Evolutionary conservation across 805 yeast species (phyloP).

Genomic region (Cyberlindnera bimundalis): DNA sequence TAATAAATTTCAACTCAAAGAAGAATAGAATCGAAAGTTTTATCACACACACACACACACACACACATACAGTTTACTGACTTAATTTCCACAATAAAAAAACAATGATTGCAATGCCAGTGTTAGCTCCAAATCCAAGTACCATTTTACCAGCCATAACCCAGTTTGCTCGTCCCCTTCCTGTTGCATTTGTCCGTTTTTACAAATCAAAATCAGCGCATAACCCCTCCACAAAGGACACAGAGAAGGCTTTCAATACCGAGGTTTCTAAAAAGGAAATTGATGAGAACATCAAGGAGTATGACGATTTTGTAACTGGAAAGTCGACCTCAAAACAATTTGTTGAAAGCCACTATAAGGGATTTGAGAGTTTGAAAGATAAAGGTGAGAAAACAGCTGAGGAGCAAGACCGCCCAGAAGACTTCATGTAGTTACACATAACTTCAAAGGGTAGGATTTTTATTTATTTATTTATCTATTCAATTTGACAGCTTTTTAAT

Average conservation of each 20-base stretch:
- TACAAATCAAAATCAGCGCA: conserved; percentile 7
- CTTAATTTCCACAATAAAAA: neutral
- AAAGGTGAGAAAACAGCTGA: conserved; percentile 23
- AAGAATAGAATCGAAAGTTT: too few relatives aligned
- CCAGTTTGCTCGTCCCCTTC: neutral
- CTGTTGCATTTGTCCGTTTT: neutral
- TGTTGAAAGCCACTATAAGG: conserved; percentile 13
- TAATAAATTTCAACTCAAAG: too few relatives aligned
- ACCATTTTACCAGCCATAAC: neutral
- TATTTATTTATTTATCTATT: too few relatives aligned
- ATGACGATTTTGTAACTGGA: conserved; percentile 11
- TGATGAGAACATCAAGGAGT: conserved; percentile 7
- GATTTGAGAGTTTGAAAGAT: conserved; percentile 20
- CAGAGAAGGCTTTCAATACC: conserved; percentile 17
- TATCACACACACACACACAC: too few relatives aligned
- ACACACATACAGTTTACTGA: too few relatives aligned
- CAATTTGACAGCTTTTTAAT: too few relatives aligned
- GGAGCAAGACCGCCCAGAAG: conserved; percentile 28
- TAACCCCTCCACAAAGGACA: neutral
- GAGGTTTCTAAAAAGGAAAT: conserved; percentile 16
- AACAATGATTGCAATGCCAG: neutral
- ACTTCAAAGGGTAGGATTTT: too few relatives aligned
- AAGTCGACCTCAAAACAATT: conserved; percentile 3
- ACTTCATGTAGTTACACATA: conserved; percentile 21
- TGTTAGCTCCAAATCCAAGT: neutral